phyloP scores from a whole-genome alignment of 345 rosid species.

The Moringa oleifera region DNA sequence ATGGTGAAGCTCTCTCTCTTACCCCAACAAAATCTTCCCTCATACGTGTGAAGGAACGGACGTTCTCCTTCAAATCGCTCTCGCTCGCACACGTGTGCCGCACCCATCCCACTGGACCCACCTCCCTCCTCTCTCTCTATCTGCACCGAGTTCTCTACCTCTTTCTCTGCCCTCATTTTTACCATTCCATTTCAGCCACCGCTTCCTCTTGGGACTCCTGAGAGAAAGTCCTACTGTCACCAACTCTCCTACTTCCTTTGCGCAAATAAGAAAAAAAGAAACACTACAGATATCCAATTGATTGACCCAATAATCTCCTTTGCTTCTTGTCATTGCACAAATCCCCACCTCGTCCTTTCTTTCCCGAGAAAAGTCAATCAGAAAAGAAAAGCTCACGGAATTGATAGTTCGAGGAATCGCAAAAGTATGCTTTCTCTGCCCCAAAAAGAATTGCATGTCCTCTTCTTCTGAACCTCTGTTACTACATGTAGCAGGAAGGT shows the following conservation, averaged over 20 bases:
- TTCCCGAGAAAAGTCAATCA: too few relatives aligned
- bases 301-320: too few relatives aligned
- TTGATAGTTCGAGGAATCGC: too few relatives aligned
- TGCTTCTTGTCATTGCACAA: too few relatives aligned
- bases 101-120: too few relatives aligned
- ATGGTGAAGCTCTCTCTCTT: constrained; percentile 17
- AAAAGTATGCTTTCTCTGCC: too few relatives aligned
- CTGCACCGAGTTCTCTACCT: constrained; percentile 9
- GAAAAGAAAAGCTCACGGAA: too few relatives aligned
- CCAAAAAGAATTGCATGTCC: background rate
- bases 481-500: too few relatives aligned
- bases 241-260: constrained; percentile 11
- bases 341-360: too few relatives aligned
- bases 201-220: background rate
- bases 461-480: too few relatives aligned
- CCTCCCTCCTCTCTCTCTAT: constrained; percentile 6
- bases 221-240: constrained; percentile 13
- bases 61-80: background rate
- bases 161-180: constrained; percentile 16
- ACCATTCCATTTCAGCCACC: background rate
- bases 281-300: too few relatives aligned
- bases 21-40: background rate
- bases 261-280: background rate
- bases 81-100: too few relatives aligned
- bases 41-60: background rate